Percentiles rank a stretch among this genome's conserved stretches.
phyloP scores from a whole-genome alignment of 2,329 filamentous ascomycete genomes.

The Neofusicoccum kwambonambiense region DNA sequence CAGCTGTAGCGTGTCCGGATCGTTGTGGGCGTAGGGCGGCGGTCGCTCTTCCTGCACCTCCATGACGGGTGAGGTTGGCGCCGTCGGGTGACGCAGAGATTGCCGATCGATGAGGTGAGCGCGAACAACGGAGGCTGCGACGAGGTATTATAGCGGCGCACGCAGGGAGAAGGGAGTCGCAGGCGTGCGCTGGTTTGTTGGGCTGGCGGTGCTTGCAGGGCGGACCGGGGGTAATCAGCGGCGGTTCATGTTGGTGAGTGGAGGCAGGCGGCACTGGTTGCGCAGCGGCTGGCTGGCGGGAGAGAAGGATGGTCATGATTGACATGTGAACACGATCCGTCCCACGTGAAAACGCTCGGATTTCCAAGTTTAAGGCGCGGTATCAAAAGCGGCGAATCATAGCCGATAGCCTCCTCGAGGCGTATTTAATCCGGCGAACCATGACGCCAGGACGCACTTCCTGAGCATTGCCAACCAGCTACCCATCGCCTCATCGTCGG shows the following conservation, averaged over 20 bases:
- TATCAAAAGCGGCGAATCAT: too few relatives aligned
- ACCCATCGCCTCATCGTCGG: not conserved
- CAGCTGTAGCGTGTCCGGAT: constrained; percentile 40
- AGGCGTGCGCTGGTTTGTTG: not conserved
- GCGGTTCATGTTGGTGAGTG: constrained; percentile 8
- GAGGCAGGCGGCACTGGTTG: not conserved
- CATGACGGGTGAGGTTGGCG: constrained; percentile 18
- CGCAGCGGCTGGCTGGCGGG: not conserved
- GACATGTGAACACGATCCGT: constrained; percentile 2
- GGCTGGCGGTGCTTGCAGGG: not conserved
- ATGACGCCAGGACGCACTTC: not conserved
- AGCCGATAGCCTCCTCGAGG: too few relatives aligned
- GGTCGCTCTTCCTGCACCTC: constrained; percentile 36
- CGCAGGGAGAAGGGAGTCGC: not conserved
- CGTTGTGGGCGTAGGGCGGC: constrained; percentile 44
- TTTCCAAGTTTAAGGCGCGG: not conserved
- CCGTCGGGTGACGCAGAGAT: constrained; percentile 16
- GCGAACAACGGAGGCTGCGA: not conserved
- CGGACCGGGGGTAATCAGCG: not conserved
- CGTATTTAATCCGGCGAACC: not conserved
- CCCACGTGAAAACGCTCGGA: constrained; percentile 6
- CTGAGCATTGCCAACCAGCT: not conserved
- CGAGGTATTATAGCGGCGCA: not conserved
- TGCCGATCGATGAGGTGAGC: constrained; percentile 12
- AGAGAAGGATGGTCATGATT: not conserved